Percentiles rank a stretch among this genome's conserved stretches.
Conservation (phyloP, 129 eudicot genomes). For the Tagetes patula region DNA sequence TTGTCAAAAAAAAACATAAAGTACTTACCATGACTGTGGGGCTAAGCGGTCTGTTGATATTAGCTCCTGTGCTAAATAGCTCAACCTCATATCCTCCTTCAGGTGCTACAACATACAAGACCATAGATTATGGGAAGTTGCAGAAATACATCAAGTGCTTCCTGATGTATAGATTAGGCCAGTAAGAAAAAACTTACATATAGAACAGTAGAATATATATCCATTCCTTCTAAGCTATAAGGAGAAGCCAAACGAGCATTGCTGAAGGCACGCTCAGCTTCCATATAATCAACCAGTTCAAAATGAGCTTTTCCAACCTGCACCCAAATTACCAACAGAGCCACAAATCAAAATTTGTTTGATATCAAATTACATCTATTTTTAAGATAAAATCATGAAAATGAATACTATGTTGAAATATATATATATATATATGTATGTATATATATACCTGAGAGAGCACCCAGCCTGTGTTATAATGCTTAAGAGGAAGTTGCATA, state of each 20-base stretch:
- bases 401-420: neutral
- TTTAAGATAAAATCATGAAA: neutral
- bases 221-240: slow-evolving; percentile 94
- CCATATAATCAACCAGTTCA: slow-evolving; percentile 92
- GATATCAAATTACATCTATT: slow-evolving; percentile 8
- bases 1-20: neutral
- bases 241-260: slow-evolving; percentile 84
- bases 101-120: slow-evolving; percentile 58
- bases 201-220: slow-evolving; percentile 83
- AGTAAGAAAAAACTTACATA: slow-evolving; percentile 57
- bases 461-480: slow-evolving; percentile 96
- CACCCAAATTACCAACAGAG: slow-evolving; percentile 4
- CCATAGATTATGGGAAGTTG: slow-evolving; percentile 5
- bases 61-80: slow-evolving; percentile 96
- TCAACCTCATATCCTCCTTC: slow-evolving; percentile 97
- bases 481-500: slow-evolving; percentile 81
- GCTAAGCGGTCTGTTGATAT: slow-evolving; percentile 95
- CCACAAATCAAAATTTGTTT: neutral
- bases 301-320: slow-evolving; percentile 98
- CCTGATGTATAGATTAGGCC: slow-evolving; percentile 1
- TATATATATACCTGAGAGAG: slow-evolving; percentile 71
- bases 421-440: too few species aligned
- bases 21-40: slow-evolving; percentile 87
- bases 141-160: neutral
- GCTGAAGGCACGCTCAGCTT: slow-evolving; percentile 91